Percentiles rank a stretch among this genome's conserved stretches.
Conservation (phyloP, 2,329 filamentous ascomycete species). For the Fusarium mangiferae region DNA sequence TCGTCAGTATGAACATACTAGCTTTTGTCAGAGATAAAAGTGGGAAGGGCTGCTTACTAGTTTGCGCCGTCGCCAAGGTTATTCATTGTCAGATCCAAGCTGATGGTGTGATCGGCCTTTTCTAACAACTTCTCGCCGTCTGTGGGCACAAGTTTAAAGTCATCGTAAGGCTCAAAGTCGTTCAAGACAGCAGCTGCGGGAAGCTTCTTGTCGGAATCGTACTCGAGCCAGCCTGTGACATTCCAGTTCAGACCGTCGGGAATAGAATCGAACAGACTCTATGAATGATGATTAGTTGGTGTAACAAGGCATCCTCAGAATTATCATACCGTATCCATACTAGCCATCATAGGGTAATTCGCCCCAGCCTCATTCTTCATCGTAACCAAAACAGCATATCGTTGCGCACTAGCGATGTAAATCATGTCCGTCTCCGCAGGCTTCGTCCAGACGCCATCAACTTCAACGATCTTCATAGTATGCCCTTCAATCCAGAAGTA, state of each 20-base stretch:
- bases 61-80: background rate
- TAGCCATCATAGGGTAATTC: background rate
- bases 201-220: background rate
- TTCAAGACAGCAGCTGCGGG: background rate
- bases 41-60: background rate
- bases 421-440: background rate
- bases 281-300: accelerated
- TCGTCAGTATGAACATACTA: accelerated
- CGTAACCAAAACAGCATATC: background rate
- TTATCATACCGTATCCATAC: background rate
- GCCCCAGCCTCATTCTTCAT: background rate
- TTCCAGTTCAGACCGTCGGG: background rate
- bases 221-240: background rate
- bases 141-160: background rate
- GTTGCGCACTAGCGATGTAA: background rate
- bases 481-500: background rate
- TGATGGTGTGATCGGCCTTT: background rate
- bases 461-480: background rate
- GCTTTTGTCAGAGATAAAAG: background rate
- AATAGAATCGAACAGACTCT: background rate
- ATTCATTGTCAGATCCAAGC: background rate
- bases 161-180: background rate
- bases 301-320: accelerated
- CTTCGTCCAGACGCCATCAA: background rate
- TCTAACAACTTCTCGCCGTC: background rate